Percentiles rank a stretch among this genome's conserved stretches.
Evolutionary conservation across 768 basidiomycete species (phyloP).

Genomic region (Auriscalpium microsporum): DNA sequence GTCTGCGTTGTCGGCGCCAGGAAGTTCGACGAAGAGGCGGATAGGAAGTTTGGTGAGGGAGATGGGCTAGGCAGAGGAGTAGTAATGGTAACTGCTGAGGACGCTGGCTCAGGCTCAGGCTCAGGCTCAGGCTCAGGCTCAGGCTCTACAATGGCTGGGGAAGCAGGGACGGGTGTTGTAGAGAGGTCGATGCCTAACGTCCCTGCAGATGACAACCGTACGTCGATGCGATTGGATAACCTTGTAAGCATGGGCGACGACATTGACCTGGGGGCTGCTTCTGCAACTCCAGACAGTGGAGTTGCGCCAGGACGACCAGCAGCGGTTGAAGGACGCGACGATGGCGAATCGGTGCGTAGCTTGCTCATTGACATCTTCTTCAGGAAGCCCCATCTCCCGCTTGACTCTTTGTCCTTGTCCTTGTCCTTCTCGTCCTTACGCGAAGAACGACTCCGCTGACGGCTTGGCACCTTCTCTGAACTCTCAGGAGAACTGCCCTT

Average conservation of each 20-base stretch:
- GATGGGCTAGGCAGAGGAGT: neutral
- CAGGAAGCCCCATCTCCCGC: slow-evolving; percentile 86
- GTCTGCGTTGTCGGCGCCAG: slow-evolving; percentile 32
- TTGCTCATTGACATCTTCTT: slow-evolving; percentile 99
- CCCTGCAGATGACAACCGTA: slow-evolving; percentile 60
- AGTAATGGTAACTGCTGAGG: slow-evolving; percentile 4
- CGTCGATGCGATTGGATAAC: slow-evolving; percentile 19
- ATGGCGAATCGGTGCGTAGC: slow-evolving; percentile 59
- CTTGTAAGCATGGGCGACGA: neutral
- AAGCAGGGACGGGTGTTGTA: slow-evolving; percentile 7
- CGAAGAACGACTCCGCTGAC: slow-evolving; percentile 9
- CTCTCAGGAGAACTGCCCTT: neutral
- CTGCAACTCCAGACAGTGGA: slow-evolving; percentile 10
- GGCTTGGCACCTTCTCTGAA: neutral
- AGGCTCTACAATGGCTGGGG: slow-evolving; percentile 6
- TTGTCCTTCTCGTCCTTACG: slow-evolving; percentile 12
- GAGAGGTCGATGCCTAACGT: slow-evolving; percentile 33
- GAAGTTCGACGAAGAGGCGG: slow-evolving; percentile 3
- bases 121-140: slow-evolving; percentile 6
- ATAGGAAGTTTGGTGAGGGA: slow-evolving; percentile 9
- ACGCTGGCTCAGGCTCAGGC: neutral
- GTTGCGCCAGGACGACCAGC: slow-evolving; percentile 19
- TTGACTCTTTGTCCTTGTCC: slow-evolving; percentile 45
- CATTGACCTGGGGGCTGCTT: neutral
- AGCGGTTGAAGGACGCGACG: slow-evolving; percentile 30